Conservation (phyloP, 495 filamentous ascomycete species). For the Apodospora peruviana region DNA sequence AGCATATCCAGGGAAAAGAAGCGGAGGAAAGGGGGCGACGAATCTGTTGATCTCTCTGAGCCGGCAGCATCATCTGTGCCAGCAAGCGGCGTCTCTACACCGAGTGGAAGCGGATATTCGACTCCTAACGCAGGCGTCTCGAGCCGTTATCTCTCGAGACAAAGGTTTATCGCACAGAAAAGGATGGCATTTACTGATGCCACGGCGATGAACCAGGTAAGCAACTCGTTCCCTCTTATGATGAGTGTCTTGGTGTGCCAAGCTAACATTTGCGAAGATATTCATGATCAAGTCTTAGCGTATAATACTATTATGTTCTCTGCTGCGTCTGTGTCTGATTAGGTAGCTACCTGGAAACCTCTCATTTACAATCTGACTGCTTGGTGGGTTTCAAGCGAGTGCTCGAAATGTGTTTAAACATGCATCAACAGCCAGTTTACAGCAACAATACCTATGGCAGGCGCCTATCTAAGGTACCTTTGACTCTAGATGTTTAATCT, state of each 20-base stretch:
- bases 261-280: conserved; percentile 51
- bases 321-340: not conserved
- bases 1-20: conserved; percentile 19
- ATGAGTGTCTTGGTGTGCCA: not conserved
- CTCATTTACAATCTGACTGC: not conserved
- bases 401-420: too few species aligned
- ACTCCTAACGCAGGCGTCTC: conserved; percentile 28
- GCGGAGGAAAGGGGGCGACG: conserved; percentile 18
- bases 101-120: conserved; percentile 24
- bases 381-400: not conserved
- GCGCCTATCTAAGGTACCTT: too few species aligned
- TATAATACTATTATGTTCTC: not conserved
- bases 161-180: conserved; percentile 74
- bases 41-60: conserved; percentile 7
- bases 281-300: conserved; percentile 61
- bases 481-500: too few species aligned
- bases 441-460: too few species aligned
- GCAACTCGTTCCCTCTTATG: conserved; percentile 5
- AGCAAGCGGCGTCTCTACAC: conserved; percentile 20
- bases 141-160: conserved; percentile 58
- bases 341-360: not conserved
- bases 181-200: conserved; percentile 65
- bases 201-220: conserved; percentile 71
- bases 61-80: conserved; percentile 7
- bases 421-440: too few species aligned